Conservation (phyloP, 2,329 filamentous ascomycete genomes). For the Colletotrichum higginsianum region DNA sequence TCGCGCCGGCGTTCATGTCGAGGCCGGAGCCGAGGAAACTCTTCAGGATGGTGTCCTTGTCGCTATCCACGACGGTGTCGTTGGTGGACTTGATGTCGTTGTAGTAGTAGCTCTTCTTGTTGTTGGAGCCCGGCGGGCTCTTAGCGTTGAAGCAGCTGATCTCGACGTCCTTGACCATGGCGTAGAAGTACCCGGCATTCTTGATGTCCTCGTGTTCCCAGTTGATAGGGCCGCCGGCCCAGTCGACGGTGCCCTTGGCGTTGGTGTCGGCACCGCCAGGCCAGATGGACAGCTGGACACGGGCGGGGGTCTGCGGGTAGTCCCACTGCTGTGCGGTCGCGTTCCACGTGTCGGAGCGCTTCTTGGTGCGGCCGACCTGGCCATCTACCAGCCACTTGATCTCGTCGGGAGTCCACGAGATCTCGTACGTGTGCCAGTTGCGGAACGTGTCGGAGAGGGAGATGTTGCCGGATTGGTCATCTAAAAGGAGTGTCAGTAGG, state of each 20-base stretch:
- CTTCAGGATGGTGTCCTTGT: constrained; percentile 82
- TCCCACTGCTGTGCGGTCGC: constrained; percentile 83
- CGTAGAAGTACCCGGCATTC: constrained; percentile 89
- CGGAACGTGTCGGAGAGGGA: constrained; percentile 78
- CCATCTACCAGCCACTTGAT: constrained; percentile 93
- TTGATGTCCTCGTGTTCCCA: constrained; percentile 89
- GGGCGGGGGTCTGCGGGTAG: constrained; percentile 92
- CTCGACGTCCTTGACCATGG: constrained; percentile 81
- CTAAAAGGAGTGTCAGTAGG: constrained; percentile 59
- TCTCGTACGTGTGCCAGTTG: constrained; percentile 90
- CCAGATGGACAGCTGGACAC: constrained; percentile 96
- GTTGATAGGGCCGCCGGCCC: constrained; percentile 92
- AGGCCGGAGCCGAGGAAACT: constrained; percentile 87
- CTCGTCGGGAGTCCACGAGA: constrained; percentile 90
- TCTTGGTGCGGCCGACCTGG: constrained; percentile 79
- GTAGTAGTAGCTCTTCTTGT: constrained; percentile 83
- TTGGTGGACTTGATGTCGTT: constrained; percentile 77
- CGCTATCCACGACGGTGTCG: constrained; percentile 81
- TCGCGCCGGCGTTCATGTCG: constrained; percentile 71
- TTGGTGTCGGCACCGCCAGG: constrained; percentile 88
- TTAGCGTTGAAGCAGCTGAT: constrained; percentile 86
- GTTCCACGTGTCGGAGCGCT: constrained; percentile 89
- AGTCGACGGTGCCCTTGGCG: constrained; percentile 86
- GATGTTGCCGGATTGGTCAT: constrained; percentile 82
- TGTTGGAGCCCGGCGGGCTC: constrained; percentile 75